Percentiles rank a stretch among this genome's conserved stretches.
These are phyloP conservation scores for Coemansia sp. DNA, from an alignment of 192 early-diverging fungal genomes.

Conservation along the genomic window DNA sequence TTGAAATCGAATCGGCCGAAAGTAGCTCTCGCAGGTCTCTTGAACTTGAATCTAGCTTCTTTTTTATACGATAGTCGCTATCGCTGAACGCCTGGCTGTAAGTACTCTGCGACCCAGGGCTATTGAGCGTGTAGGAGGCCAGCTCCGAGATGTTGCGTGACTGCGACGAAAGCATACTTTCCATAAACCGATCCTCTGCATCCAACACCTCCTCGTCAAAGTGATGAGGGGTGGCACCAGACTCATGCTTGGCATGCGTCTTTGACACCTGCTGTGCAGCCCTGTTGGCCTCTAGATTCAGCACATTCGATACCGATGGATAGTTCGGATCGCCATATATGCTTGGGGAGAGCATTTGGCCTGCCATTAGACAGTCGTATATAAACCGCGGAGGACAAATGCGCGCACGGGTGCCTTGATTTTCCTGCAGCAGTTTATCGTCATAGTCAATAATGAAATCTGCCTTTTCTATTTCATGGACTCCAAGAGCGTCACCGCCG, in stretches of 20 bases:
- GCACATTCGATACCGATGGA: too few relatives aligned
- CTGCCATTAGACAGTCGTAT: conserved; percentile 10
- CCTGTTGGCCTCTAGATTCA: neutral
- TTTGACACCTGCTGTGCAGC: neutral
- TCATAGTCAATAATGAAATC: conserved; percentile 18
- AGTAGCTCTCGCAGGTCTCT: conserved; percentile 7
- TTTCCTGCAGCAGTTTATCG: neutral
- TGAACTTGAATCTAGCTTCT: conserved; percentile 14
- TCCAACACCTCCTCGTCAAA: conserved; percentile 20
- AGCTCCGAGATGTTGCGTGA: conserved; percentile 36
- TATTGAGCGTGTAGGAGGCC: conserved; percentile 2
- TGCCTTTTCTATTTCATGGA: neutral
- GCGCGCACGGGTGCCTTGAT: neutral
- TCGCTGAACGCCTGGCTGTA: conserved; percentile 40
- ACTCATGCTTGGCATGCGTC: too few relatives aligned
- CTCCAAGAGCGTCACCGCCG: neutral
- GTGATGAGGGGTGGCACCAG: too few relatives aligned
- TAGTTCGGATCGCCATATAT: neutral
- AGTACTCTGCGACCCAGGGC: conserved; percentile 30
- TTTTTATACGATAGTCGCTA: conserved; percentile 36
- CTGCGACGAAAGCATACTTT: conserved; percentile 27
- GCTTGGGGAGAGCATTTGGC: neutral
- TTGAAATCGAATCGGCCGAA: too few relatives aligned
- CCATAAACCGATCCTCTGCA: conserved; percentile 24
- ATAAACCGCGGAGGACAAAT: conserved; percentile 18